These are phyloP conservation scores for Cruciata laevipes DNA, from an alignment of 257 asterid genomes.

Conservation along the genomic window DNA sequence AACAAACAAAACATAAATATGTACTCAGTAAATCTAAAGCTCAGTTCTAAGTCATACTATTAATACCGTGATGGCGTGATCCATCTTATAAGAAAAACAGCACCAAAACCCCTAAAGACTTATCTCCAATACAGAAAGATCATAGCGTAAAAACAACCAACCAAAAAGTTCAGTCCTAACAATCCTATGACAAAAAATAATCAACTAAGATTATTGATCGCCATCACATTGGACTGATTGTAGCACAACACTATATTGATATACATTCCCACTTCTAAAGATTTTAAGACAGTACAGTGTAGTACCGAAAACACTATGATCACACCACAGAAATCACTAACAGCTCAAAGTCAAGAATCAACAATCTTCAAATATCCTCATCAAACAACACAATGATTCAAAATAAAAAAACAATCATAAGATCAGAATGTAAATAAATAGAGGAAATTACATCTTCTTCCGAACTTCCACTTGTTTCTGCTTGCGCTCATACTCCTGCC, in stretches of 20 bases:
- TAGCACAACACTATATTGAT: too few species aligned
- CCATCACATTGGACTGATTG: too few species aligned
- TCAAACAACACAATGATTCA: background rate
- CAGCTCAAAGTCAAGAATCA: background rate
- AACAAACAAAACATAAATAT: background rate
- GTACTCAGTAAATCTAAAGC: background rate
- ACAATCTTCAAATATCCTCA: background rate
- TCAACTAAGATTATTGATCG: background rate
- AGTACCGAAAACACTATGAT: background rate
- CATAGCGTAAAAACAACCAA: background rate
- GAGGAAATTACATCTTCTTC: constrained; percentile 57
- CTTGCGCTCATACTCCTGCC: constrained; percentile 86
- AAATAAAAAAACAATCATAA: background rate
- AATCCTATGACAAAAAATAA: too few species aligned
- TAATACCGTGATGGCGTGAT: too few species aligned
- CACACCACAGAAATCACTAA: background rate
- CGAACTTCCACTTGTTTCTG: constrained; percentile 86
- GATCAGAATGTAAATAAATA: background rate
- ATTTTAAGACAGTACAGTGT: too few species aligned
- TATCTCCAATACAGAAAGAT: too few species aligned
- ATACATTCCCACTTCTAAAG: too few species aligned
- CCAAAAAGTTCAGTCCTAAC: background rate
- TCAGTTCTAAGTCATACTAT: too few species aligned
- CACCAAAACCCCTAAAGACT: too few species aligned
- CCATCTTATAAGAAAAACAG: too few species aligned